A percentile compares a stretch with the other conserved stretches of the same genome.
Evolutionary conservation across 805 yeast genomes (phyloP).

Genomic region (Ogataea parapolymorpha): DNA sequence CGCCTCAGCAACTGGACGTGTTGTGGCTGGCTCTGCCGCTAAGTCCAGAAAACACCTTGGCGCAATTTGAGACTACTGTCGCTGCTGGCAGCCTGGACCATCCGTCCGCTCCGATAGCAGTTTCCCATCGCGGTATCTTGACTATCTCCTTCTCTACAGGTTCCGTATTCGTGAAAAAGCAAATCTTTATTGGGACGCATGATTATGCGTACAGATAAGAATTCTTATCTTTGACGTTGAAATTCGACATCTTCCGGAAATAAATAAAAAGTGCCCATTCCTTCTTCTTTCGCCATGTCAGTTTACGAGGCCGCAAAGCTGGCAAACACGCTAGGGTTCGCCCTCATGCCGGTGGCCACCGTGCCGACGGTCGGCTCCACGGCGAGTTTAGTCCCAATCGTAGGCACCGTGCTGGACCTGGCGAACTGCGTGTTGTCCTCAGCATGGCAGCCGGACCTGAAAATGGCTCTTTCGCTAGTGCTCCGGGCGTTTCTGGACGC

Average conservation of each 20-base stretch:
- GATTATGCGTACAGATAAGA: conserved; percentile 11
- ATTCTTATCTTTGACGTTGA: conserved; percentile 5
- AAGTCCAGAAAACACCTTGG: not conserved
- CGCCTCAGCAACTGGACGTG: too few relatives aligned
- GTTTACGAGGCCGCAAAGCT: not conserved
- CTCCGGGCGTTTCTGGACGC: not conserved
- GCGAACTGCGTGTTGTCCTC: conserved; percentile 1
- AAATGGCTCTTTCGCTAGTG: not conserved
- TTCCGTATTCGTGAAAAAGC: not conserved
- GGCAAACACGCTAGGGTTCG: conserved; percentile 1
- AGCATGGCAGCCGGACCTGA: not conserved
- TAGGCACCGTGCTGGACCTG: conserved; percentile 1
- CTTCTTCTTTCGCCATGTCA: not conserved
- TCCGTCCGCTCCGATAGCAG: too few relatives aligned
- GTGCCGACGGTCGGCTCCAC: not conserved
- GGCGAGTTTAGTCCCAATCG: not conserved
- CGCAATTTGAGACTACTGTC: not conserved
- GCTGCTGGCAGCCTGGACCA: too few relatives aligned
- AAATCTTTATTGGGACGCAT: conserved; percentile 1
- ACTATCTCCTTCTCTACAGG: too few relatives aligned
- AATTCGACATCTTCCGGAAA: not conserved
- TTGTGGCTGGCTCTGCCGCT: too few relatives aligned
- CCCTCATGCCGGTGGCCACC: conserved; percentile 2
- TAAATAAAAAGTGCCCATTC: conserved; percentile 1
- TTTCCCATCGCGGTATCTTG: too few relatives aligned